Evolutionary conservation across 371 early-diverging fungal genomes (phyloP), one percentile per base, ranked within the genome.

Genomic region (Apophysomyces ossiformis): DNA sequence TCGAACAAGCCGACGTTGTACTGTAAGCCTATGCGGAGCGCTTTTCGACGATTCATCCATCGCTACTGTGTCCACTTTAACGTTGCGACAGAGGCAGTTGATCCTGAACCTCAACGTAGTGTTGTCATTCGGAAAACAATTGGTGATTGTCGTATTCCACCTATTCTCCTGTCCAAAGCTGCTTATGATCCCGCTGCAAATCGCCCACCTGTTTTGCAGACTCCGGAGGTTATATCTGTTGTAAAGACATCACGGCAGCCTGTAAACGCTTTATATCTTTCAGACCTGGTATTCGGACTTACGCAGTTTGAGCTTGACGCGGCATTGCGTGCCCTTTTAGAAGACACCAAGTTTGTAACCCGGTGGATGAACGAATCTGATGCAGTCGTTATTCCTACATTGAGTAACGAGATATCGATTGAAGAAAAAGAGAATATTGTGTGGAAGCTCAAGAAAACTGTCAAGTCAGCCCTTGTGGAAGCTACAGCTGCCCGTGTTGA

Each of bases 101-200:
- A 93, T 73, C 80, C 79, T 12, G 93, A 92, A 70, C 93, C 93
- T 0, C 75, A 85, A 39, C 84, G 93, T 37, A 90, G 86, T 37
- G 89, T 92, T 6, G 73, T 89, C 36, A 65, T 93, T 68, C 87
- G 85, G 35, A 77, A 90, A 74, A 72, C 75, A 8, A 65, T 72
- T 4, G 81, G 81, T 35, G 58, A 67, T 9, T 58, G 71, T 13
- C 60, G 78, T 13, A 61, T 81, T 0, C 84, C 84, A 6, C 59
- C 81, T 4, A 71, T 77, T 36, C 64, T 81, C 7, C 57, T 83
- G 13, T 81, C 84, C 1, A 64, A 66, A 41, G 84, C 84, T 2
- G 77, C 76, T 0, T 68, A 73, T 45, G 70, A 85, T 57, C 82
- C 74, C 8, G 9, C 68, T 6, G 36, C 72, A 57, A 76, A 78